phyloP scores from a whole-genome alignment of 352 stramenopile genomes.

The Phytophthora boehmeriae region DNA sequence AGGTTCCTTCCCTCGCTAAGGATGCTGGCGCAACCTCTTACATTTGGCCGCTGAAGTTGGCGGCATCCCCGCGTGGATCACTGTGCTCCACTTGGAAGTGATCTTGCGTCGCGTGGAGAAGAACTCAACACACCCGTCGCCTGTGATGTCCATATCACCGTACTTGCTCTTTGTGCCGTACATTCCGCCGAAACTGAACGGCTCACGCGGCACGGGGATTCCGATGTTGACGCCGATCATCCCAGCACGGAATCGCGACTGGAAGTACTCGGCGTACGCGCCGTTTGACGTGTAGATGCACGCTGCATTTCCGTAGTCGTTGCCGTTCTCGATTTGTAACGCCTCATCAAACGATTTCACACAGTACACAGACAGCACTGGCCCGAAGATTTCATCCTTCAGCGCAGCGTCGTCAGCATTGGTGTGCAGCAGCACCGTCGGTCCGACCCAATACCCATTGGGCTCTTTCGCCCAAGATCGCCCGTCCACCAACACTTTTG shows the following conservation, averaged over 20 bases:
- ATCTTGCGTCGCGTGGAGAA: constrained; percentile 98
- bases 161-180: constrained; percentile 98
- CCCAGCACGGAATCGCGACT: constrained; percentile 87
- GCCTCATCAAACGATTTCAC: constrained; percentile 93
- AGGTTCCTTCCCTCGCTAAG: background rate
- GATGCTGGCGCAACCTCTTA: constrained; percentile 26
- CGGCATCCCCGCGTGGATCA: constrained; percentile 54
- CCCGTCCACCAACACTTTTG: constrained; percentile 93
- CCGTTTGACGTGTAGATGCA: constrained; percentile 97
- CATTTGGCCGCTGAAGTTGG: constrained; percentile 78
- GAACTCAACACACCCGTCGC: constrained; percentile 97
- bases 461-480: constrained; percentile 70
- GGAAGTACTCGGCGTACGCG: constrained; percentile 94
- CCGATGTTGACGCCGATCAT: constrained; percentile 98
- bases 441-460: constrained; percentile 92
- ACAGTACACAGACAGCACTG: constrained; percentile 92
- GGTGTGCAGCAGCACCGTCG: constrained; percentile 95
- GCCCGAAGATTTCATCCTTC: constrained; percentile 97
- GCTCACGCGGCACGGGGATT: constrained; percentile 94
- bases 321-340: constrained; percentile 95
- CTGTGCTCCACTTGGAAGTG: constrained; percentile 93
- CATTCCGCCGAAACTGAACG: constrained; percentile 97
- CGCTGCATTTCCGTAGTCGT: constrained; percentile 97
- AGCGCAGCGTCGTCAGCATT: constrained; percentile 88
- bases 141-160: constrained; percentile 98